phyloP scores from a whole-genome alignment of 345 rosid species.

The Acer saccharum region DNA sequence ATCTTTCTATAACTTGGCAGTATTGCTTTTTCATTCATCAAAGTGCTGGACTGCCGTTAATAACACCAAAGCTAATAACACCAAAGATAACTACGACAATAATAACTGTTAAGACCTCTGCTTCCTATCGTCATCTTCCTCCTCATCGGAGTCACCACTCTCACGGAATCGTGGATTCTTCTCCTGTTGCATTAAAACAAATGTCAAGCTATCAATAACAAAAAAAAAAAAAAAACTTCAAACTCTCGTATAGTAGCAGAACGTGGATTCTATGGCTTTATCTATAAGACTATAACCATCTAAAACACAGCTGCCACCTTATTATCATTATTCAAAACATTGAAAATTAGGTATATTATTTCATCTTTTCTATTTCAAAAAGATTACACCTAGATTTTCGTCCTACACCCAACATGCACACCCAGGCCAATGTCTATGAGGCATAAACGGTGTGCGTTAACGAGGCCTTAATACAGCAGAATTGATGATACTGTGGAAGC shows the following conservation, averaged over 20 bases:
- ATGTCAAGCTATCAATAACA: not conserved
- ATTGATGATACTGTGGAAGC: not conserved
- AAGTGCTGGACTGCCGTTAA: not conserved
- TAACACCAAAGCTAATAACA: not conserved
- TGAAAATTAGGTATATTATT: not conserved
- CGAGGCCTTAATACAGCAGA: not conserved
- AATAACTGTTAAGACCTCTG: slow-evolving; percentile 36
- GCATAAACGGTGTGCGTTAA: not conserved
- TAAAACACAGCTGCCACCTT: not conserved
- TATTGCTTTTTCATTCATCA: not conserved
- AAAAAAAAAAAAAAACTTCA: not conserved
- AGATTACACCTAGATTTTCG: not conserved
- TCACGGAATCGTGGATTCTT: slow-evolving; percentile 98
- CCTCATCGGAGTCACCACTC: slow-evolving; percentile 94
- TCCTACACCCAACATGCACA: not conserved
- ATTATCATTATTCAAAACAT: not conserved
- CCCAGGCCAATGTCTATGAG: not conserved
- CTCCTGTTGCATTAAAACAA: slow-evolving; percentile 55
- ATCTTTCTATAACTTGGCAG: not conserved
- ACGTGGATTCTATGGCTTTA: not conserved
- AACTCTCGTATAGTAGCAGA: not conserved
- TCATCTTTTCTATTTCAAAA: not conserved
- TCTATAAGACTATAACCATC: not conserved
- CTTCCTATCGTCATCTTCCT: slow-evolving; percentile 79
- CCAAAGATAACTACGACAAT: not conserved